phyloP scores from a whole-genome alignment of 495 filamentous ascomycete genomes.

The Penicillium salamii region DNA sequence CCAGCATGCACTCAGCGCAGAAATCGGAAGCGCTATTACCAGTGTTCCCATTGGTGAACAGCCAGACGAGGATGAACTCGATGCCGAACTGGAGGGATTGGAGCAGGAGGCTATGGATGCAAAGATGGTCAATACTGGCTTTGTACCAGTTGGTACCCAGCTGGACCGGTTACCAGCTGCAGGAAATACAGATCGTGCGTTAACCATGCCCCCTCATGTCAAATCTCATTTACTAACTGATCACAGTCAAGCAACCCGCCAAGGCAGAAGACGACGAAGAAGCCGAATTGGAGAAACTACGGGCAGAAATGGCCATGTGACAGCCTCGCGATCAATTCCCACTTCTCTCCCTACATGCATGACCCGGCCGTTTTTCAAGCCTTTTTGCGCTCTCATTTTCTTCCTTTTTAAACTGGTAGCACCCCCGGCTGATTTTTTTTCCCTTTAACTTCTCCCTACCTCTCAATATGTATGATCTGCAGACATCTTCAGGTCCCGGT shows the following conservation, averaged over 20 bases:
- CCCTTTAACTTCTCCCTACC: too few species aligned
- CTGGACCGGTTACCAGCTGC: slow-evolving; percentile 70
- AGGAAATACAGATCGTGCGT: slow-evolving; percentile 71
- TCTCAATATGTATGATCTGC: slow-evolving; percentile 3
- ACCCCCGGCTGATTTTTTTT: background rate
- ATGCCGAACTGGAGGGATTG: slow-evolving; percentile 71
- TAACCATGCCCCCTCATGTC: background rate
- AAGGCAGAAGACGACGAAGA: slow-evolving; percentile 89
- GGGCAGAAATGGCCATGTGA: slow-evolving; percentile 94
- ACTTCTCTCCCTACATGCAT: slow-evolving; percentile 1
- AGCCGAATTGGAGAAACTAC: slow-evolving; percentile 87
- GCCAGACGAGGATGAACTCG: slow-evolving; percentile 83
- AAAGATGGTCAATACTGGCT: slow-evolving; percentile 88
- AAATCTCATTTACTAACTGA: too few species aligned
- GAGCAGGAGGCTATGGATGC: slow-evolving; percentile 87
- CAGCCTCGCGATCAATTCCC: slow-evolving; percentile 1
- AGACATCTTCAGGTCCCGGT: background rate
- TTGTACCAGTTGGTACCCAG: slow-evolving; percentile 66
- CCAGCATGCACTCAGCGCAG: slow-evolving; percentile 87
- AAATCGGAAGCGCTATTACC: slow-evolving; percentile 84
- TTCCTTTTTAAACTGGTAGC: background rate
- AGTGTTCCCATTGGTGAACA: slow-evolving; percentile 64
- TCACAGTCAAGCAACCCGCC: slow-evolving; percentile 30
- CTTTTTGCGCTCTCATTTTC: background rate
- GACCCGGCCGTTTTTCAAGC: slow-evolving; percentile 6